phyloP scores from a whole-genome alignment of 1,284 basidiomycete genomes.

The Apiotrichum gamsii region DNA sequence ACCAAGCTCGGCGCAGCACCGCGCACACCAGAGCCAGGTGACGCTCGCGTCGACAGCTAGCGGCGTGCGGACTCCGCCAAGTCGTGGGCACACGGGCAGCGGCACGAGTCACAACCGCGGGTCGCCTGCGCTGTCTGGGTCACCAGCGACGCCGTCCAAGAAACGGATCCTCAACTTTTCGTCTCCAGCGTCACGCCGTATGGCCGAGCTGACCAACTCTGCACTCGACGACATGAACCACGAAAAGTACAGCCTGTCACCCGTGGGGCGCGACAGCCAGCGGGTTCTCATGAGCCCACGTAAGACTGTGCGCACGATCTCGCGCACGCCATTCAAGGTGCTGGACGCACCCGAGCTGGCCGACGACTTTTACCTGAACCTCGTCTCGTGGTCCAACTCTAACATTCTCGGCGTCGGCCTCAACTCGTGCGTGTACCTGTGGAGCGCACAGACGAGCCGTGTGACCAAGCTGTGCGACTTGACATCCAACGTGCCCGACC shows the following conservation, averaged over 20 bases:
- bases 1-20: slow-evolving; percentile 35
- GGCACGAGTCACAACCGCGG: too few species aligned
- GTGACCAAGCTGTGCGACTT: slow-evolving; percentile 91
- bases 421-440: slow-evolving; percentile 87
- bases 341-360: slow-evolving; percentile 94
- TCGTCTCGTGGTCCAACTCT: slow-evolving; percentile 94
- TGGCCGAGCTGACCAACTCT: slow-evolving; percentile 28
- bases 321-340: slow-evolving; percentile 95
- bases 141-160: slow-evolving; percentile 47
- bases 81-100: too few species aligned
- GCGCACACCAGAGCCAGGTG: slow-evolving; percentile 42
- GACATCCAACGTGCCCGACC: slow-evolving; percentile 29
- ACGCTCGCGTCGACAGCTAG: slow-evolving; percentile 28
- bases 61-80: slow-evolving; percentile 23
- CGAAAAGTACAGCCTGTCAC: slow-evolving; percentile 82
- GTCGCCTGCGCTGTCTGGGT: slow-evolving; percentile 36
- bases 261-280: slow-evolving; percentile 77
- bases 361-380: slow-evolving; percentile 97
- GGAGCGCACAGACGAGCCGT: slow-evolving; percentile 87
- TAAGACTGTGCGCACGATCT: slow-evolving; percentile 71
- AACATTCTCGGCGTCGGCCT: slow-evolving; percentile 93
- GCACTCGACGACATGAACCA: slow-evolving; percentile 57
- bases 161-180: slow-evolving; percentile 51
- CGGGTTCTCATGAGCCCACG: slow-evolving; percentile 78
- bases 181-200: slow-evolving; percentile 41